phyloP scores from a whole-genome alignment of 805 yeast genomes.

The Wickerhamiella siamensis region DNA sequence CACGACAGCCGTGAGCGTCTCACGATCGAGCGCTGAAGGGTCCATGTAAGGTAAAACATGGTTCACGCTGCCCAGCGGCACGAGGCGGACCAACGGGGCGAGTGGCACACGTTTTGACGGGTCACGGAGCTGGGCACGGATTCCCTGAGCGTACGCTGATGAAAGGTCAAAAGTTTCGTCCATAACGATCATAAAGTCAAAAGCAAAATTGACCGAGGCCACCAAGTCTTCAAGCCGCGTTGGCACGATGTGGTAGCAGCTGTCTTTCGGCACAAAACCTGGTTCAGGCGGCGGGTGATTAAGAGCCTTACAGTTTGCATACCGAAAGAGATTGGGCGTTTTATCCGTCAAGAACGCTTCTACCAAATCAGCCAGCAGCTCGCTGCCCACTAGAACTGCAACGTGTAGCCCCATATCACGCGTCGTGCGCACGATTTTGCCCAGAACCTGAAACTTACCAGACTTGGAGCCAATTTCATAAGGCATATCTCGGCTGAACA shows the following conservation, averaged over 20 bases:
- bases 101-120: slow-evolving; percentile 13
- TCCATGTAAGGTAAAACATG: slow-evolving; percentile 47
- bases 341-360: slow-evolving; percentile 71
- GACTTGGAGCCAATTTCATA: slow-evolving; percentile 35
- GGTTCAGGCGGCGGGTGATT: slow-evolving; percentile 9
- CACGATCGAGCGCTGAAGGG: slow-evolving; percentile 38
- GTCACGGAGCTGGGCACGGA: slow-evolving; percentile 21
- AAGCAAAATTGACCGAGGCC: slow-evolving; percentile 22
- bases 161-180: slow-evolving; percentile 44
- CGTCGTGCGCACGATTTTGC: slow-evolving; percentile 45
- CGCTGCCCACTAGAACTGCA: slow-evolving; percentile 56
- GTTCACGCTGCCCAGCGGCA: slow-evolving; percentile 70
- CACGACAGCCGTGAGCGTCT: slow-evolving; percentile 22
- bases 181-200: slow-evolving; percentile 48
- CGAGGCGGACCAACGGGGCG: slow-evolving; percentile 51
- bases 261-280: neutral
- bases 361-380: slow-evolving; percentile 51
- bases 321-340: slow-evolving; percentile 43
- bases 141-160: slow-evolving; percentile 23
- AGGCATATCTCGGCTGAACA: slow-evolving; percentile 3
- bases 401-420: slow-evolving; percentile 33
- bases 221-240: slow-evolving; percentile 25
- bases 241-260: slow-evolving; percentile 27
- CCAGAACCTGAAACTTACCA: slow-evolving; percentile 58
- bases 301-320: slow-evolving; percentile 37